Percentiles rank a stretch among this genome's conserved stretches.
phyloP scores from a whole-genome alignment of 2,329 filamentous ascomycete genomes.

The Fusarium sp. region DNA sequence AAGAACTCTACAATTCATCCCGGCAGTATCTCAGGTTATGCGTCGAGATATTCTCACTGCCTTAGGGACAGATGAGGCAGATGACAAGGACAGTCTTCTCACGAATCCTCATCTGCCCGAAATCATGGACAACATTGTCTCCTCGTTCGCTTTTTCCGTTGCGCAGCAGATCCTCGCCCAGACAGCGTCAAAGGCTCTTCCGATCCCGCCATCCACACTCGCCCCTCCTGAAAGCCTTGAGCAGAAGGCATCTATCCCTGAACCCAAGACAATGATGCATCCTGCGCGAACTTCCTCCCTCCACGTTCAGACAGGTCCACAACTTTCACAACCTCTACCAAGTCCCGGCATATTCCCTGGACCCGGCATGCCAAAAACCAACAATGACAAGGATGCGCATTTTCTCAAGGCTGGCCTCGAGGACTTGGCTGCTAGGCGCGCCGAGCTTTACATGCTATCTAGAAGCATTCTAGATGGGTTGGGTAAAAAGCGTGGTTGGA shows the following conservation, averaged over 20 bases:
- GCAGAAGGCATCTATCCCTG: constrained; percentile 71
- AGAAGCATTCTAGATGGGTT: constrained; percentile 82
- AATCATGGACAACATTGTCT: constrained; percentile 78
- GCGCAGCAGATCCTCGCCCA: constrained; percentile 82
- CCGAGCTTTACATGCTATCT: constrained; percentile 84
- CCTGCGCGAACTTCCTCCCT: constrained; percentile 75
- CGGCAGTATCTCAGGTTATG: constrained; percentile 82
- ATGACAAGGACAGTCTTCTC: constrained; percentile 51
- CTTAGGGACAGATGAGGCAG: constrained; percentile 56
- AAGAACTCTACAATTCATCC: constrained; percentile 85
- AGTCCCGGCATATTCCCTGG: constrained; percentile 68
- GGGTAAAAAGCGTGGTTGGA: constrained; percentile 80
- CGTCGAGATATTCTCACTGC: constrained; percentile 81
- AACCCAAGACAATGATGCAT: constrained; percentile 79
- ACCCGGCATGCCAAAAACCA: constrained; percentile 56
- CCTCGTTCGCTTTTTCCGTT: constrained; percentile 82
- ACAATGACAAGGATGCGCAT: constrained; percentile 57
- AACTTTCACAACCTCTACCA: constrained; percentile 54
- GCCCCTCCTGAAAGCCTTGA: constrained; percentile 63
- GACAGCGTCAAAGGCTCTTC: constrained; percentile 76
- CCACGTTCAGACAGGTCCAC: constrained; percentile 53
- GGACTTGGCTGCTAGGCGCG: constrained; percentile 84
- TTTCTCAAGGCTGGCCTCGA: constrained; percentile 77
- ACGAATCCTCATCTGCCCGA: constrained; percentile 58
- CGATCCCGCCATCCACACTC: constrained; percentile 72